phyloP scores from a whole-genome alignment of 1,284 basidiomycete species.

The Marasmius oreades region DNA sequence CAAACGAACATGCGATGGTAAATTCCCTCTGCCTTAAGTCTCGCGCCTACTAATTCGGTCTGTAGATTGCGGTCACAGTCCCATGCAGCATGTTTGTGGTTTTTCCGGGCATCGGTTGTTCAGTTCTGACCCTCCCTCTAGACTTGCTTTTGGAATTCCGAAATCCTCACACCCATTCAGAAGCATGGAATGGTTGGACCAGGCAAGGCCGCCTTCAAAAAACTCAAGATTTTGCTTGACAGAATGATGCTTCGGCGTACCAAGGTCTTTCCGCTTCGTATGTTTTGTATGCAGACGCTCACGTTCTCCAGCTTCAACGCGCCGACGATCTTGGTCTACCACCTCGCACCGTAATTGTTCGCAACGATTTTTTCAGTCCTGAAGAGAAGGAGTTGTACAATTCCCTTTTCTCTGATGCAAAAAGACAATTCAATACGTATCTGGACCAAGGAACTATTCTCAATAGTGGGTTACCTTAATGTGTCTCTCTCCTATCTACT shows the following conservation, averaged over 20 bases:
- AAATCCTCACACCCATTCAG: slow-evolving; percentile 93
- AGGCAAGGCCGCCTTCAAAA: slow-evolving; percentile 84
- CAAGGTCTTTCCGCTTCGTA: slow-evolving; percentile 45
- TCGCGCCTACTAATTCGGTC: not conserved
- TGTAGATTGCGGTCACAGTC: slow-evolving; percentile 84
- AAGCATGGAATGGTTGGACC: slow-evolving; percentile 74
- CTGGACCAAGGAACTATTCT: slow-evolving; percentile 88
- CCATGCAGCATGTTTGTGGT: slow-evolving; percentile 83
- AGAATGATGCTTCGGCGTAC: slow-evolving; percentile 95
- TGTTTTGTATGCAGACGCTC: not conserved
- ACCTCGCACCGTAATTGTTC: slow-evolving; percentile 87
- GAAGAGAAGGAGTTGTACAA: slow-evolving; percentile 97
- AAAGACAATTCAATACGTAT: slow-evolving; percentile 90
- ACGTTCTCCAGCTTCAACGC: slow-evolving; percentile 69
- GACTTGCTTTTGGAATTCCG: slow-evolving; percentile 90
- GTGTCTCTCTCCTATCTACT: not conserved
- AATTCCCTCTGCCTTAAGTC: slow-evolving; percentile 16
- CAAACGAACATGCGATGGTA: slow-evolving; percentile 82
- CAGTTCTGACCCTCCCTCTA: slow-evolving; percentile 24
- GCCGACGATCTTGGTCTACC: slow-evolving; percentile 98
- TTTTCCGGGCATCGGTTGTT: not conserved
- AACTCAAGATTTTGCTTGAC: slow-evolving; percentile 85
- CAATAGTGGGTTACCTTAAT: slow-evolving; percentile 64
- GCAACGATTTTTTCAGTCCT: slow-evolving; percentile 91
- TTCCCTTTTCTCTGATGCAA: slow-evolving; percentile 90